Percentiles rank a stretch among this genome's conserved stretches.
These are phyloP conservation scores for Wallacemonas sp. DNA, from an alignment of 208 protist species.

Conservation along the genomic window DNA sequence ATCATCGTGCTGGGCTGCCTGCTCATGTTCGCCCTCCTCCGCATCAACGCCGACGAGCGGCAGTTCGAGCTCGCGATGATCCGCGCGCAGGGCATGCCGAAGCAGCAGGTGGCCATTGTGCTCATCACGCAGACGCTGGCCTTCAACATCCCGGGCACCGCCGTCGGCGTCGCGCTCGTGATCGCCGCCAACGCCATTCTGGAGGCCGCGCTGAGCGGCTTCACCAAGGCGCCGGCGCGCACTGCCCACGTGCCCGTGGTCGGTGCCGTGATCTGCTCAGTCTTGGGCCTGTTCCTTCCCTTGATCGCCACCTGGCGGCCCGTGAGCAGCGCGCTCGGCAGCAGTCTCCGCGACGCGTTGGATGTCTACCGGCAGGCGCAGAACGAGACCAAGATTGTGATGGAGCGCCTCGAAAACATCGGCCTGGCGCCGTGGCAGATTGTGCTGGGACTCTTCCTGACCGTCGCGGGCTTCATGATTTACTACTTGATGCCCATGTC, in stretches of 20 bases:
- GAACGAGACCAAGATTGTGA: conserved; percentile 88
- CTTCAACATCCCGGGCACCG: conserved; percentile 91
- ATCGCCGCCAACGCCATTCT: conserved; percentile 69
- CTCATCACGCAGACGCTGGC: conserved; percentile 79
- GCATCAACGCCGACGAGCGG: conserved; percentile 94
- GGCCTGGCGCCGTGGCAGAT: conserved; percentile 84
- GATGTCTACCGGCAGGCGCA: conserved; percentile 93
- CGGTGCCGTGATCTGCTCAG: conserved; percentile 60
- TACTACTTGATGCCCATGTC: conserved; percentile 95
- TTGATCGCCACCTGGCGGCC: conserved; percentile 82
- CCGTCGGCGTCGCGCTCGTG: conserved; percentile 68
- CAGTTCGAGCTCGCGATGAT: conserved; percentile 98
- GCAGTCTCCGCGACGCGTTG: conserved; percentile 90
- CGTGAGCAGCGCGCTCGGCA: conserved; percentile 75
- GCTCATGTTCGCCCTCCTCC: conserved; percentile 93
- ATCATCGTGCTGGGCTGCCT: conserved; percentile 87
- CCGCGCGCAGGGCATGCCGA: conserved; percentile 90
- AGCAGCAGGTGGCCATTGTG: conserved; percentile 74
- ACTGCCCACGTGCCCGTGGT: conserved; percentile 23
- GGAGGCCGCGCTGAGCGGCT: conserved; percentile 60
- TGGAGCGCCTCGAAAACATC: conserved; percentile 88
- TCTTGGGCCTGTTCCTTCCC: conserved; percentile 82
- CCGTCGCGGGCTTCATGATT: conserved; percentile 91
- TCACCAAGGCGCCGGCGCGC: conserved; percentile 46
- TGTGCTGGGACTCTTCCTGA: conserved; percentile 65